These are phyloP conservation scores for Arachnopeziza araneosa DNA, from an alignment of 2,329 filamentous ascomycete genomes.

Conservation along the genomic window DNA sequence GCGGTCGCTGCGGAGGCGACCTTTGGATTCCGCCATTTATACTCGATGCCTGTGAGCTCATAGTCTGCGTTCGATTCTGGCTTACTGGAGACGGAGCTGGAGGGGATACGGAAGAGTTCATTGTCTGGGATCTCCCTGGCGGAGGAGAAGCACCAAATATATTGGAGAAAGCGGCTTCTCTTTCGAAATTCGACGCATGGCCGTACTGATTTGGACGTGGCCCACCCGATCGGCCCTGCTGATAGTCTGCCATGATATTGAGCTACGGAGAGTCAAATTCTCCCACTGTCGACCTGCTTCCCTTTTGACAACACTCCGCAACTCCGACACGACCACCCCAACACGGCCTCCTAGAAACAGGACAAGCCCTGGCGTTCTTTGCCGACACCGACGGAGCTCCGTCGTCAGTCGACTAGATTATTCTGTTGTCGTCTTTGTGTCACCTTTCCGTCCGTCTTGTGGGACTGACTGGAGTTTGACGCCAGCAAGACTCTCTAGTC, in stretches of 20 bases:
- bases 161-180: slow-evolving; percentile 92
- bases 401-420: slow-evolving; percentile 19
- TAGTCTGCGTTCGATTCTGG: slow-evolving; percentile 72
- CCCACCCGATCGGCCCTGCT: slow-evolving; percentile 56
- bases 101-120: slow-evolving; percentile 72
- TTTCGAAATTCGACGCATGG: slow-evolving; percentile 56
- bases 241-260: slow-evolving; percentile 48
- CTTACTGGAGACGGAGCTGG: slow-evolving; percentile 47
- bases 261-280: not conserved
- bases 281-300: not conserved
- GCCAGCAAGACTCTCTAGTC: not conserved
- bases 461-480: not conserved
- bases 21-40: slow-evolving; percentile 52
- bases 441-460: not conserved
- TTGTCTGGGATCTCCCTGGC: slow-evolving; percentile 86
- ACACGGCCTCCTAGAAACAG: slow-evolving; percentile 16
- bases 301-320: slow-evolving; percentile 12
- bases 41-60: slow-evolving; percentile 41
- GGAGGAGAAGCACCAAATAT: slow-evolving; percentile 89
- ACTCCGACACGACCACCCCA: slow-evolving; percentile 24
- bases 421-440: slow-evolving; percentile 2
- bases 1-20: slow-evolving; percentile 54
- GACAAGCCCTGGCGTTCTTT: slow-evolving; percentile 14
- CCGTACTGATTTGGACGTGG: slow-evolving; percentile 35
- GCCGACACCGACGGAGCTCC: slow-evolving; percentile 21